These are phyloP conservation scores for Omphalotus guepiniiformis DNA, from an alignment of 768 basidiomycete species.

Conservation along the genomic window DNA sequence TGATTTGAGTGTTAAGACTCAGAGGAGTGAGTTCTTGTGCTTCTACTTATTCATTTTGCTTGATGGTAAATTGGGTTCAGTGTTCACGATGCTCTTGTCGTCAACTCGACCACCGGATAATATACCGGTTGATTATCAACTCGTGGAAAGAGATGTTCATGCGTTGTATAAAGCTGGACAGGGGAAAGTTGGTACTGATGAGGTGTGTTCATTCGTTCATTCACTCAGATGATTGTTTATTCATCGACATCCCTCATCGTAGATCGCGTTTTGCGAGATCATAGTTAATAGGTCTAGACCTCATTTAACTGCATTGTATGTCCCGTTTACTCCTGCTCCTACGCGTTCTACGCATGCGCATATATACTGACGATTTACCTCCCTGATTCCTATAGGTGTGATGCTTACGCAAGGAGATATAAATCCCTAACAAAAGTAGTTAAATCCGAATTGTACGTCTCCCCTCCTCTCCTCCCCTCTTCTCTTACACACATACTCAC, in stretches of 20 bases:
- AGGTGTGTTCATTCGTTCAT: conserved; percentile 4
- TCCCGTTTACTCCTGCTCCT: background rate
- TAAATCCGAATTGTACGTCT: conserved; percentile 11
- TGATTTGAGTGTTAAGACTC: conserved; percentile 11
- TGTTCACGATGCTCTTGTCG: conserved; percentile 31
- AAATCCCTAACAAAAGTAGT: conserved; percentile 9
- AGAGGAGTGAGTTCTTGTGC: conserved; percentile 5
- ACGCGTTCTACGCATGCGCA: background rate
- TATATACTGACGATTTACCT: conserved; percentile 13
- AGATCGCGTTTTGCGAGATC: conserved; percentile 27
- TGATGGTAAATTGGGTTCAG: background rate
- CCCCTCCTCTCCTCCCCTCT: background rate
- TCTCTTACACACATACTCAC: background rate
- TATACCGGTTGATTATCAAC: conserved; percentile 25
- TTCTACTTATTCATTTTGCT: background rate
- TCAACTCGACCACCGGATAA: conserved; percentile 27
- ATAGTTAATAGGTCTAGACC: conserved; percentile 27
- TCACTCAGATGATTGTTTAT: background rate
- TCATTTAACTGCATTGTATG: conserved; percentile 22
- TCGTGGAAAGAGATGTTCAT: conserved; percentile 30
- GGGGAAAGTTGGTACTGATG: conserved; percentile 32
- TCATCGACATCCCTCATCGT: background rate
- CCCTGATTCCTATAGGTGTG: conserved; percentile 17
- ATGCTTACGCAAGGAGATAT: conserved; percentile 4
- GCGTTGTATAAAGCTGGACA: conserved; percentile 27